These are phyloP conservation scores for Arbutus unedo DNA, from an alignment of 148 eudicot species.

Conservation along the genomic window DNA sequence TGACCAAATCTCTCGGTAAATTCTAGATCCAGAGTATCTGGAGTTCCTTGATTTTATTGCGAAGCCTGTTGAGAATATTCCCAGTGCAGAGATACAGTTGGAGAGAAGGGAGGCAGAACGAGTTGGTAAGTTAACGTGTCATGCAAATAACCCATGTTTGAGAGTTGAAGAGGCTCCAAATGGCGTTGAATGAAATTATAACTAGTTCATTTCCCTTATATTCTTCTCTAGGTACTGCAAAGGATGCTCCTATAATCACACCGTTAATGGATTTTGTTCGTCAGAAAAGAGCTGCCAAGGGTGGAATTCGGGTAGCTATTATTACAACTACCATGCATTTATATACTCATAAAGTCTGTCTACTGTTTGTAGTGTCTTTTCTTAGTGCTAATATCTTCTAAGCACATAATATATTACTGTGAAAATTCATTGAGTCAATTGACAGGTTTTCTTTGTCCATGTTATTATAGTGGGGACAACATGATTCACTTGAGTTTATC, in stretches of 20 bases:
- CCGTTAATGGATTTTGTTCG: slow-evolving; percentile 66
- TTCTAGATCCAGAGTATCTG: slow-evolving; percentile 57
- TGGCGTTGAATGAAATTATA: background rate
- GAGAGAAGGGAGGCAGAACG: slow-evolving; percentile 68
- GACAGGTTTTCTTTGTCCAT: too few relatives aligned
- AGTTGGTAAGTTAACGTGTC: slow-evolving; percentile 37
- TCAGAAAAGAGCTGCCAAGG: slow-evolving; percentile 59
- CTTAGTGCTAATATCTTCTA: too few relatives aligned
- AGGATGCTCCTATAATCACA: slow-evolving; percentile 56
- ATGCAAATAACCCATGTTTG: background rate
- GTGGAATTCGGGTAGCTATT: slow-evolving; percentile 47
- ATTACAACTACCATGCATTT: background rate
- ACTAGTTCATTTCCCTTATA: background rate
- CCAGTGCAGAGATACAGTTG: slow-evolving; percentile 73
- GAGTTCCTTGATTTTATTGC: slow-evolving; percentile 56
- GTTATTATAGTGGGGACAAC: too few relatives aligned
- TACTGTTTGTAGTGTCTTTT: background rate
- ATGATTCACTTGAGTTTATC: too few relatives aligned
- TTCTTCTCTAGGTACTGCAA: slow-evolving; percentile 37
- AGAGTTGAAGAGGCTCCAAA: background rate
- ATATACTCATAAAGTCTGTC: background rate
- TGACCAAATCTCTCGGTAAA: slow-evolving; percentile 5
- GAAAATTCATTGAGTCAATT: too few relatives aligned
- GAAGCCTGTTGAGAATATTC: slow-evolving; percentile 71
- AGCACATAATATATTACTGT: too few relatives aligned